Evolutionary conservation across 2,329 filamentous ascomycete genomes (phyloP).

Genomic region (Xylariaceae sp.): DNA sequence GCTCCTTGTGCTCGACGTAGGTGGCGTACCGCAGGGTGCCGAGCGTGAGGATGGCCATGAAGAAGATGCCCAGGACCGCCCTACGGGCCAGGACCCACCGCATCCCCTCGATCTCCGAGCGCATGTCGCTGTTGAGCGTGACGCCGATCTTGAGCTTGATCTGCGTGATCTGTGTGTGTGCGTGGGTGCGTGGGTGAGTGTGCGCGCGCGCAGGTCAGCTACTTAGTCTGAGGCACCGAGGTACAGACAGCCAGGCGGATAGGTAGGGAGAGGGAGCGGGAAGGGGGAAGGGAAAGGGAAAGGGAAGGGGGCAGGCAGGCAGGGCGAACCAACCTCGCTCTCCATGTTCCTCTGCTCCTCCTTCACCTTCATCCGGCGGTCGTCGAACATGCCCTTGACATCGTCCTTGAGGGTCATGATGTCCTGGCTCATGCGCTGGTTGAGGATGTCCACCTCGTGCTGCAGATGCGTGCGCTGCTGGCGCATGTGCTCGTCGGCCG

Average conservation of each 20-base stretch:
- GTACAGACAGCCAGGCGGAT: slow-evolving; percentile 1
- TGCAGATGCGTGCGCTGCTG: slow-evolving; percentile 79
- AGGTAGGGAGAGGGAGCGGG: too few species aligned
- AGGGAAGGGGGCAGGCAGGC: too few species aligned
- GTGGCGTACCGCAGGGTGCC: slow-evolving; percentile 53
- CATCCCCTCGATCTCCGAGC: slow-evolving; percentile 84
- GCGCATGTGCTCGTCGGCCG: slow-evolving; percentile 72
- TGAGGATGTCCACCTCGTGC: slow-evolving; percentile 90
- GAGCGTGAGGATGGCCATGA: slow-evolving; percentile 57
- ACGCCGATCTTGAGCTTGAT: slow-evolving; percentile 96
- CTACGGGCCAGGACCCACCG: slow-evolving; percentile 73
- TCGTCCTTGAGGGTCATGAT: slow-evolving; percentile 76
- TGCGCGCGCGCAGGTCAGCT: too few species aligned
- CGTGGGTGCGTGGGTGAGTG: too few species aligned
- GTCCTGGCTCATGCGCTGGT: slow-evolving; percentile 79
- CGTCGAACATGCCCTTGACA: slow-evolving; percentile 92
- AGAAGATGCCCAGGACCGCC: slow-evolving; percentile 56
- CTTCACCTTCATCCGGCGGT: slow-evolving; percentile 84
- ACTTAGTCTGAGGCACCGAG: too few species aligned
- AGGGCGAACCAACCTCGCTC: slow-evolving; percentile 59
- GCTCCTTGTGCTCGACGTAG: slow-evolving; percentile 43
- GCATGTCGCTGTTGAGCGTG: slow-evolving; percentile 78
- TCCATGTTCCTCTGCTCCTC: slow-evolving; percentile 83
- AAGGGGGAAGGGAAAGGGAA: too few species aligned
- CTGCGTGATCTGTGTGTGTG: slow-evolving; percentile 65